phyloP scores from a whole-genome alignment of 192 early-diverging fungal species.

The Backusella tarrabulga region DNA sequence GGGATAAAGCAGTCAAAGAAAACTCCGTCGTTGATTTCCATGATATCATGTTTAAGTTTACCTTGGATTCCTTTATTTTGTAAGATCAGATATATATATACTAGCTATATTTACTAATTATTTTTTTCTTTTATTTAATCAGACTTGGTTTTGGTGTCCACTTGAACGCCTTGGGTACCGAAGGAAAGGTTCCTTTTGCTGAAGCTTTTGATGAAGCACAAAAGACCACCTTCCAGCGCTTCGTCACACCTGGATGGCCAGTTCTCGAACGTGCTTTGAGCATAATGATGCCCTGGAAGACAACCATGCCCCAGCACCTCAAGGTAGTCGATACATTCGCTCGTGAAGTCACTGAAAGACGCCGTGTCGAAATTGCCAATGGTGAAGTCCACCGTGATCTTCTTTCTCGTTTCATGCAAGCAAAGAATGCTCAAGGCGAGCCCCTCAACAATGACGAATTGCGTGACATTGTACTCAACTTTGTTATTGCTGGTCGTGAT shows the following conservation, averaged over 20 bases:
- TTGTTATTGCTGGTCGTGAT: constrained; percentile 41
- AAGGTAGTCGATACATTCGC: constrained; percentile 31
- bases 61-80: constrained; percentile 50
- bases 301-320: constrained; percentile 22
- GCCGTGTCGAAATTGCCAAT: constrained; percentile 24
- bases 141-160: constrained; percentile 46
- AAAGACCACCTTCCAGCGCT: constrained; percentile 22
- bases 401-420: constrained; percentile 32
- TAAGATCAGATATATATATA: constrained; percentile 15
- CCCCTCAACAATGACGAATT: constrained; percentile 27
- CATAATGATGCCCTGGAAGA: constrained; percentile 14
- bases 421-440: constrained; percentile 25
- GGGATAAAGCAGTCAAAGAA: constrained; percentile 30
- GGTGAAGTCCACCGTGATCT: constrained; percentile 23
- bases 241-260: constrained; percentile 22
- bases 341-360: constrained; percentile 17
- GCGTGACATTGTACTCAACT: constrained; percentile 36
- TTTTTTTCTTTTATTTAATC: not conserved
- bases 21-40: constrained; percentile 42
- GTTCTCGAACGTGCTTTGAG: not conserved
- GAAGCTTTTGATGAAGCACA: constrained; percentile 49
- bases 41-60: constrained; percentile 48
- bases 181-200: constrained; percentile 47
- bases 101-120: not conserved
- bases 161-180: constrained; percentile 37